These are phyloP conservation scores for Neocucurbitaria cava DNA, from an alignment of 2,329 filamentous ascomycete species.

Conservation along the genomic window DNA sequence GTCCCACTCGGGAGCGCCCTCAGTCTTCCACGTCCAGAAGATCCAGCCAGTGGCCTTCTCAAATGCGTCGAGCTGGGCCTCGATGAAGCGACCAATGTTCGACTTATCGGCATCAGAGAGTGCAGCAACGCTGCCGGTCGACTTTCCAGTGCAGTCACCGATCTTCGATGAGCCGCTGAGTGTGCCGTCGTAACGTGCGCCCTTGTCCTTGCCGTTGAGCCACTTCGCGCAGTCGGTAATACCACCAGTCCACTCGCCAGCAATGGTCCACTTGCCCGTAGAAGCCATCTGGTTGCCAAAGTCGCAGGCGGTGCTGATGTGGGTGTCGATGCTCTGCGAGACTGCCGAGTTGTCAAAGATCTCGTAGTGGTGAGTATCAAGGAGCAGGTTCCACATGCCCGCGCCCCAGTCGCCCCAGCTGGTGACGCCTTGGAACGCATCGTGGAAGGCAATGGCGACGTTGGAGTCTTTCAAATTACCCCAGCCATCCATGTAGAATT, in stretches of 20 bases:
- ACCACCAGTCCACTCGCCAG: slow-evolving; percentile 57
- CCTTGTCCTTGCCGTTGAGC: slow-evolving; percentile 56
- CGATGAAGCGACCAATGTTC: slow-evolving; percentile 55
- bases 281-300: slow-evolving; percentile 56
- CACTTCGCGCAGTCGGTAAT: slow-evolving; percentile 58
- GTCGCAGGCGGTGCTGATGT: slow-evolving; percentile 52
- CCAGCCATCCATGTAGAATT: slow-evolving; percentile 59
- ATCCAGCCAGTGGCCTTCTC: slow-evolving; percentile 59
- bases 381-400: slow-evolving; percentile 53
- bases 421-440: slow-evolving; percentile 55
- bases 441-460: slow-evolving; percentile 55
- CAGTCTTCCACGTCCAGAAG: slow-evolving; percentile 61
- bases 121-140: slow-evolving; percentile 50
- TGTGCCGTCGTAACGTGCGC: slow-evolving; percentile 56
- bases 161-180: slow-evolving; percentile 47
- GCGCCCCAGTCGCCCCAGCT: slow-evolving; percentile 54
- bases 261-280: slow-evolving; percentile 56
- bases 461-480: slow-evolving; percentile 52
- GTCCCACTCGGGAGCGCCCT: slow-evolving; percentile 58
- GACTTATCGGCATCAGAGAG: slow-evolving; percentile 52
- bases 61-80: slow-evolving; percentile 56
- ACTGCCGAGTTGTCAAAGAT: slow-evolving; percentile 52
- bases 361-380: slow-evolving; percentile 59
- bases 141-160: slow-evolving; percentile 55
- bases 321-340: slow-evolving; percentile 46